Evolutionary conservation across 2,329 filamentous ascomycete species (phyloP), one percentile per base, ranked within the genome.

Genomic region (Colletotrichum lindemuthianum): DNA sequence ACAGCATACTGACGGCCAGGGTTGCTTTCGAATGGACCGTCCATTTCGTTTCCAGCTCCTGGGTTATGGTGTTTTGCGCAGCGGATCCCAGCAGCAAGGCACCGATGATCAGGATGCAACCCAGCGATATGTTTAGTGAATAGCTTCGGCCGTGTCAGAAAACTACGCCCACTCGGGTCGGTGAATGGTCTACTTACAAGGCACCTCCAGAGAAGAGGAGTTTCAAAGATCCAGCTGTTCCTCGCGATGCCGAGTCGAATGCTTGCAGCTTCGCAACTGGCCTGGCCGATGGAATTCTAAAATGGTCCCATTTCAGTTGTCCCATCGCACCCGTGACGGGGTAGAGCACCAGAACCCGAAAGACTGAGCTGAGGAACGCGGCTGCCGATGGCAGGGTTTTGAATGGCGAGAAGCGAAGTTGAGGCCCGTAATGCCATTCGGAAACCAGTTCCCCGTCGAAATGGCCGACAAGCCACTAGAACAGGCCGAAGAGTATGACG

Each of bases 271-370:
- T n/a, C 2, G 52, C 24, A 15, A 54, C 47, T 11, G 40, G 37
- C 45, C 24, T n/a, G 16, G 47, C 10, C 13, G 37, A 32, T 5
- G 45, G 12, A 11, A 15, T n/a, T 10, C 10, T 16, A 16, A 59
- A 44, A 11, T 59, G 39, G 6, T 59, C 39, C 56, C 56, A 59
- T 15, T 59, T 52, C 8, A 59, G 9, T 15, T 59, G 47, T 6
- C 56, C 56, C 56, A 59, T 59, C 2, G 56, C 40, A 3, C 39
- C 45, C 8, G 37, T 33, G 13, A 59, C 41, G 24, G 39, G 47
- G n/a, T 37, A 45, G 2, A 15, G 36, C 32, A 59, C 32, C 9
- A 43, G 33, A 6, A 44, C 12, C 2, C 47, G 16, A 4, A 59
- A 16, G 10, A 37, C 24, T 4, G 56, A 48, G n/a, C 34, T 51